These are phyloP conservation scores for Hypericum perforatum DNA, from an alignment of 345 rosid genomes.

Conservation along the genomic window DNA sequence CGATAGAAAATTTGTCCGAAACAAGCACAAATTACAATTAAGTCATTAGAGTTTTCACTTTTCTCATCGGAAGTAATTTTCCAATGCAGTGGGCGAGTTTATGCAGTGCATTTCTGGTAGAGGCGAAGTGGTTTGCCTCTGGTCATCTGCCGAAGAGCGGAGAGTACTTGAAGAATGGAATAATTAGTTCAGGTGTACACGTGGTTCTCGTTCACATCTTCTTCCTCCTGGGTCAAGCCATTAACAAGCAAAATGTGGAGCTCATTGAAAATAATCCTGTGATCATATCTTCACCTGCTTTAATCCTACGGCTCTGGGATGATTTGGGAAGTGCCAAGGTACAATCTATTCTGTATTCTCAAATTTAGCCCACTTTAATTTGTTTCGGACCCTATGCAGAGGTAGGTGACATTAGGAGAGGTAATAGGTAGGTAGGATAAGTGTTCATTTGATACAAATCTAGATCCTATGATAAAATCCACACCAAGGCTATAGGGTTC, in stretches of 20 bases:
- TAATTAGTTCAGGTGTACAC: background rate
- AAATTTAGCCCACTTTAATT: no score
- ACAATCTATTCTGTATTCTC: background rate
- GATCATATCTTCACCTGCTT: background rate
- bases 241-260: background rate
- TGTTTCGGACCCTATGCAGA: no score
- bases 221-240: conserved; percentile 3
- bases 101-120: conserved; percentile 3
- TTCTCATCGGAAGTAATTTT: background rate
- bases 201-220: conserved; percentile 3
- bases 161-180: conserved; percentile 6
- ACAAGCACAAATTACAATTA: no score
- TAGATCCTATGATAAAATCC: no score
- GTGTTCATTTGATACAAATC: no score
- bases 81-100: background rate
- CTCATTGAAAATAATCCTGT: background rate
- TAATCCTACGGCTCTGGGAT: background rate
- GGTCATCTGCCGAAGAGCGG: background rate
- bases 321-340: conserved; percentile 1
- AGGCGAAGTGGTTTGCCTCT: conserved; percentile 4
- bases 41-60: no score
- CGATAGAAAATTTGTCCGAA: no score
- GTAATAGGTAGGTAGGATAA: no score
- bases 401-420: no score
- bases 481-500: no score